Base-by-base conservation (phyloP, 371 early-diverging fungal genomes). In the Paraphysoderma sedebokerense region DNA sequence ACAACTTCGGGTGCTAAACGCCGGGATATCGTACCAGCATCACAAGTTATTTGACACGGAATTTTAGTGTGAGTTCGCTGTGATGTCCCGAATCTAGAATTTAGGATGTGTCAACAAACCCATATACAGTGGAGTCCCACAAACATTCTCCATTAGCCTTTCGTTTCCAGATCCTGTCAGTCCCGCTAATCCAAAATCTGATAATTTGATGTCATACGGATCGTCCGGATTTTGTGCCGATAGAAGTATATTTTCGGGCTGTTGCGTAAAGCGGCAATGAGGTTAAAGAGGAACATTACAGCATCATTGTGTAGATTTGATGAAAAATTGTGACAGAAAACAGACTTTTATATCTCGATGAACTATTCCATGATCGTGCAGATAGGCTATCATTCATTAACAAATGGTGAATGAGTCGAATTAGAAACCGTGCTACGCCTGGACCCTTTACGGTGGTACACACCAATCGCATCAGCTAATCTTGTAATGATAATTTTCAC, bases 81-180 rank as follows among this genome's bases (percentile, higher is more conserved):
- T 13, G 11, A 47, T 47, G 1, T 23, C 5, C 2, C 11, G 8
- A 5, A 1, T 0, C 29, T 6, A 11, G 29, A 26, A 49, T 13
- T 2, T 15, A n/a, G n/a, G n/a, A n/a, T n/a, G n/a, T n/a, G n/a
- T n/a, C n/a, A n/a, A n/a, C 33, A 23, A 23, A 52, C 52, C 52
- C 53, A 52, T 52, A 20, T 52, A 52, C 31, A 28, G 26, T 19
- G 53, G 51, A 6, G 53, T 52, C 19, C 53, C 53, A 19, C 36
- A 32, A 24, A 50, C 40, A 31, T 50, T 52, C n/a, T 52, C 53
- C 19, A 52, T 50, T 15, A 50, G 28, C 19, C 26, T 38, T n/a
- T 40, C 39, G 2, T 37, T n/a, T n/a, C n/a, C n/a, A n/a, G n/a
- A 34, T 20, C 29, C 53, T n/a, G 38, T 52, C 17, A 40, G 42